phyloP scores from a whole-genome alignment of 2,329 filamentous ascomycete species.

The Gaeumannomyces sp. region DNA sequence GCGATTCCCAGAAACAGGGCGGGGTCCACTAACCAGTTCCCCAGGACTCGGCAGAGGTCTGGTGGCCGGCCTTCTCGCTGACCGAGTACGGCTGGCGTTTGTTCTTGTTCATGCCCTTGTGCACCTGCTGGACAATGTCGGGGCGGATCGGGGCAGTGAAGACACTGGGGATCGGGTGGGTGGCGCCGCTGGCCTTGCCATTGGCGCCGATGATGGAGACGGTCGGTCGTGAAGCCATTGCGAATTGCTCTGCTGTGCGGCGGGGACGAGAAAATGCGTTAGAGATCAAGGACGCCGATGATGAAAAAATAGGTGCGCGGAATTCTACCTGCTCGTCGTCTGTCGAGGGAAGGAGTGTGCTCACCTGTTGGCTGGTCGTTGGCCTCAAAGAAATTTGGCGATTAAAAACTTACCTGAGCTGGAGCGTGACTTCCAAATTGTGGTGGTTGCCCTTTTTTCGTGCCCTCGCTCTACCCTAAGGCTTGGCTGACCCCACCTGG shows the following conservation, averaged over 20 bases:
- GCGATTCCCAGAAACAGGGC: constrained; percentile 8
- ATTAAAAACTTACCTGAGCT: not conserved
- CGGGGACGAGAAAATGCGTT: not conserved
- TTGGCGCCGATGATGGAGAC: constrained; percentile 96
- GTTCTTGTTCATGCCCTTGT: constrained; percentile 99
- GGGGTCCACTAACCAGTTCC: constrained; percentile 75
- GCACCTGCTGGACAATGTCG: constrained; percentile 98
- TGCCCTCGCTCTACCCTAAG: not conserved
- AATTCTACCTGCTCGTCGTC: not conserved
- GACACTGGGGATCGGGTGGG: constrained; percentile 90
- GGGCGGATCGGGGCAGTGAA: constrained; percentile 97
- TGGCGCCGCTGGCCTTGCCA: constrained; percentile 84
- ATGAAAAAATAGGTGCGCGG: not conserved
- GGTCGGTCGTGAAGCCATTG: constrained; percentile 93
- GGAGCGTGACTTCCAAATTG: not conserved
- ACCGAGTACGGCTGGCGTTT: constrained; percentile 99
- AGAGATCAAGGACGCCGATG: not conserved
- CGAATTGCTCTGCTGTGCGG: constrained; percentile 6
- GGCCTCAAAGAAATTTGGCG: not conserved
- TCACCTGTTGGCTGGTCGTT: not conserved
- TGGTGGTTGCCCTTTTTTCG: not conserved
- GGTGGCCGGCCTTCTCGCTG: constrained; percentile 99
- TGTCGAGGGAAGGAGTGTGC: not conserved
- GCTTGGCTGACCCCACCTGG: not conserved
- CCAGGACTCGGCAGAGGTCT: constrained; percentile 99